Base-by-base conservation (phyloP, 1,139 yeast genomes). In the Hyphopichia fennica region DNA sequence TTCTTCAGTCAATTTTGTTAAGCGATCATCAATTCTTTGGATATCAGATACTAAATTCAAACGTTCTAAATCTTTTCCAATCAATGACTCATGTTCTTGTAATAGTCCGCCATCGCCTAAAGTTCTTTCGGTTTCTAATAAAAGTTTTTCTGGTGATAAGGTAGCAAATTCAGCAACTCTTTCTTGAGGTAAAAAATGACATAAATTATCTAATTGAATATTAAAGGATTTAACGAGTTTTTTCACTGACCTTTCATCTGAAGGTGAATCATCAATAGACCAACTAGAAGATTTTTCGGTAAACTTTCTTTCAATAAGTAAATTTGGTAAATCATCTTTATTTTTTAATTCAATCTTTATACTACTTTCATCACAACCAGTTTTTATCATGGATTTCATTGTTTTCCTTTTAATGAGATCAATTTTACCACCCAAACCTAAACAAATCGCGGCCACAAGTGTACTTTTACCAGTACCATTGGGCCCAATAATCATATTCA, bases 391-490 rank as follows among this genome's bases (percentile, higher is more conserved):
- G 22, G 86, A 86, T 41, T 76, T 78, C 65, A 79, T 64, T 38
- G 79, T 82, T 43, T 87, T 87, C 40, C 96, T 79, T n/a, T 95
- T 95, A 48, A 91, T 79, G 36, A 84, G 70, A 29, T 83, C 88
- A 6, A 91, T 79, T 46, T 77, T 81, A 2, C 98, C 98, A 1
- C 86, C 95, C 14, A 95, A 68, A 0, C 97, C 97, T 33, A 95
- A 70, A 60, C 96, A 93, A 1, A 93, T 81, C 0, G 98, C 98
- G 45, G 97, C 89, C 6, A 93, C 96, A 52, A 93, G 79, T 0
- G 99, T 89, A 38, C 95, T 84, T 59, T 95, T 95, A 6, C 99
- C 99, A 0, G 96, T 82, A 32, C 99, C 99, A 58, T 95, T 95
- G 6, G 99, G 98, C 0, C 98, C 99, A 42, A 93, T 87, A 45